Base-by-base conservation (phyloP, 2,329 filamentous ascomycete genomes). In the Neonectria sp. region DNA sequence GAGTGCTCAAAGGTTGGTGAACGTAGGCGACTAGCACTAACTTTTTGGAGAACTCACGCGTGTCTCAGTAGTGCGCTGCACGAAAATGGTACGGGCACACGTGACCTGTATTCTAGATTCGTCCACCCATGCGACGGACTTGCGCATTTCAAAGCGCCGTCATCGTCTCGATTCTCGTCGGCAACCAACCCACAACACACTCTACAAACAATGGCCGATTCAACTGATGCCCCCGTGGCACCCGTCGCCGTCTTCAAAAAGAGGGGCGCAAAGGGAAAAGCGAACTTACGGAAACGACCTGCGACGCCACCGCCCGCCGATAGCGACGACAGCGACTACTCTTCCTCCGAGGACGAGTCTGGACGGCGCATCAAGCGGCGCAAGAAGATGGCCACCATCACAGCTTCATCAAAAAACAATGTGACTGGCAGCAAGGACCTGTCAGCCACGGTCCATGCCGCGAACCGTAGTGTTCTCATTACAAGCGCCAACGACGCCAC, bases 161-260 rank as follows among this genome's bases (percentile, higher is more conserved):
- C 51, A 12, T 37, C 51, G n/a, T 6, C 51, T 53, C 12, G 25
- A n/a, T 9, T 33, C n/a, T 53, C 31, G 5, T 24, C 31, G 11
- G 31, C 31, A 24, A 35, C 31, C 51, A 13, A 53, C 17, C 7
- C 43, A 35, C 31, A 52, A 51, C 33, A 15, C 46, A 58, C 15
- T 35, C 1, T n/a, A 56, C 51, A 11, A 53, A 71, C 52, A 25
- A 74, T 75, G 71, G 65, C 69, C 25, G 73, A 75, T 27, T 64
- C 70, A 48, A 65, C 27, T 3, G 66, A 62, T 48, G 71, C 71
- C 31, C 74, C 79, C 33, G 79, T 82, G 31, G 83, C 82, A 2
- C 88, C 89, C 0, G 85, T 91, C 13, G 88, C 92, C 15, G 81
- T 93, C 58, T 98, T 98, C 88, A 98, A 97, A 81, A 97, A 96